Conservation (phyloP, 2,329 filamentous ascomycete genomes). For the Aspergillus aculeatinus region DNA sequence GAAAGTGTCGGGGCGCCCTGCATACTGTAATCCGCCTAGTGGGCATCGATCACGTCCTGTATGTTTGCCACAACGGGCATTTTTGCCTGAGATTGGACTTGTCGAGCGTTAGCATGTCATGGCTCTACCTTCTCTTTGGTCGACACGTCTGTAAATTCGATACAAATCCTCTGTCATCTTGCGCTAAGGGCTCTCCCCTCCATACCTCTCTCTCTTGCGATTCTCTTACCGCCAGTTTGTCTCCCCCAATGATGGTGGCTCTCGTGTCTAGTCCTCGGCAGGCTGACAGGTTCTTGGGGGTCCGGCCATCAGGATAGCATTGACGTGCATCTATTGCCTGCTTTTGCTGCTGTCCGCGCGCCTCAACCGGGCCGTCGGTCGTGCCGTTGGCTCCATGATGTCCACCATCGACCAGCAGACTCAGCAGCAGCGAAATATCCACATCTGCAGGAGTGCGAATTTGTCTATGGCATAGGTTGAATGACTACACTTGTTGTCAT, state of each 20-base stretch:
- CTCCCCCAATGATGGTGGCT: slow-evolving; percentile 24
- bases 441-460: slow-evolving; percentile 24
- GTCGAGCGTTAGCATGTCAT: slow-evolving; percentile 5
- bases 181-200: slow-evolving; percentile 13
- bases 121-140: slow-evolving; percentile 8
- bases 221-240: slow-evolving; percentile 24
- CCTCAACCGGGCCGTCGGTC: slow-evolving; percentile 26
- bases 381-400: slow-evolving; percentile 24
- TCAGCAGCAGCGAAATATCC: slow-evolving; percentile 16
- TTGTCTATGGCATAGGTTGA: slow-evolving; percentile 12
- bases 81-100: not conserved
- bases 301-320: slow-evolving; percentile 13
- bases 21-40: slow-evolving; percentile 4
- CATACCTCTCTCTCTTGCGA: slow-evolving; percentile 11
- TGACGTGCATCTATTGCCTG: slow-evolving; percentile 24
- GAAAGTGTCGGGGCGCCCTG: not conserved
- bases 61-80: not conserved
- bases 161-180: slow-evolving; percentile 12
- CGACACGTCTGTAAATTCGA: slow-evolving; percentile 13
- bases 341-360: slow-evolving; percentile 20
- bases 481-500: not conserved
- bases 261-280: slow-evolving; percentile 20
- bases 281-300: slow-evolving; percentile 12
- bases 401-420: slow-evolving; percentile 12
- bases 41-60: not conserved